These are phyloP conservation scores for Lentinula boryana DNA, from an alignment of 768 basidiomycete species.

Conservation along the genomic window DNA sequence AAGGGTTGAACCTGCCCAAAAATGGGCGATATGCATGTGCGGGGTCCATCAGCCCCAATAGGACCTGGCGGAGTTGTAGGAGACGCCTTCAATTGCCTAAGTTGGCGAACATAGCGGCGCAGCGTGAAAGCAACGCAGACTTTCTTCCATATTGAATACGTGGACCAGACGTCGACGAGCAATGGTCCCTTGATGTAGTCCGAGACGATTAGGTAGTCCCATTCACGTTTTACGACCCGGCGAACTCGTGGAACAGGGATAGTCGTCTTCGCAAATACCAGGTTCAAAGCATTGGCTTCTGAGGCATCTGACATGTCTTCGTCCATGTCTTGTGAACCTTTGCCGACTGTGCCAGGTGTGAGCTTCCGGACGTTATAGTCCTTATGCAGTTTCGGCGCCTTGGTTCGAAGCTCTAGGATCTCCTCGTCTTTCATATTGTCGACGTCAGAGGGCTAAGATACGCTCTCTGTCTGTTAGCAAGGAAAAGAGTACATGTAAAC, in stretches of 20 bases:
- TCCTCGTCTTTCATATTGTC: background rate
- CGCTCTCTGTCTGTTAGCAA: too few relatives aligned
- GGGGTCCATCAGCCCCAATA: conserved; percentile 6
- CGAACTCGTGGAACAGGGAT: conserved; percentile 17
- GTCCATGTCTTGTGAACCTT: background rate
- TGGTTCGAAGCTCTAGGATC: background rate
- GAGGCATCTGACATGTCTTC: background rate
- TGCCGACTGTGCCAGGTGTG: background rate
- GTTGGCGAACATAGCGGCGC: conserved; percentile 16
- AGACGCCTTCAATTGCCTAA: background rate
- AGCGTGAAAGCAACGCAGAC: conserved; percentile 15
- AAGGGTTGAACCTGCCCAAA: background rate
- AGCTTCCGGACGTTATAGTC: too few relatives aligned
- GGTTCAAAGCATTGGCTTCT: background rate
- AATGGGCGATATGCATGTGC: conserved; percentile 8
- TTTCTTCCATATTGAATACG: conserved; percentile 10
- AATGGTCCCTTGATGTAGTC: conserved; percentile 13
- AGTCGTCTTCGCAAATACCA: conserved; percentile 7
- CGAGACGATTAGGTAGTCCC: conserved; percentile 11
- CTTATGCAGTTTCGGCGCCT: background rate
- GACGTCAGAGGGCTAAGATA: background rate
- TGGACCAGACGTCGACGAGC: conserved; percentile 12
- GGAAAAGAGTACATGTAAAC: too few relatives aligned
- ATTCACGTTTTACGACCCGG: conserved; percentile 8
- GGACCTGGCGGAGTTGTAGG: conserved; percentile 10